These are phyloP conservation scores for Citrus australasica DNA, from an alignment of 345 rosid genomes.

Conservation along the genomic window DNA sequence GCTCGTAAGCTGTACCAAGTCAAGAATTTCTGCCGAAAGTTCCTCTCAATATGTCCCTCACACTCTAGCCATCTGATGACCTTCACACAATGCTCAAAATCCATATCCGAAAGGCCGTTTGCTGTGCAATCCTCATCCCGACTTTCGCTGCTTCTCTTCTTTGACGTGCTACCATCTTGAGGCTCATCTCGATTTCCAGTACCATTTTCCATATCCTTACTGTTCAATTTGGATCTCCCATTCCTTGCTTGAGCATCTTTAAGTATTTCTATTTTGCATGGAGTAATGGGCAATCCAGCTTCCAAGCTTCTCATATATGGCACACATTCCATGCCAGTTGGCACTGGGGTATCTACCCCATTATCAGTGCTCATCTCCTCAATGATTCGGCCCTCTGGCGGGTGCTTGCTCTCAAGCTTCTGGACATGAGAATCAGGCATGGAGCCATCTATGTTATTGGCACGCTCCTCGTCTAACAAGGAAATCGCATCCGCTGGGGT, in stretches of 20 bases:
- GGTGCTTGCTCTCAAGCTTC: constrained; percentile 38
- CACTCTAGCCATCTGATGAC: constrained; percentile 74
- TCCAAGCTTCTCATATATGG: constrained; percentile 38
- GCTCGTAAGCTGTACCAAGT: constrained; percentile 96
- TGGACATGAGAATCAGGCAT: constrained; percentile 26
- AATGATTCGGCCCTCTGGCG: constrained; percentile 21
- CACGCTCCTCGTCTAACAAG: constrained; percentile 28
- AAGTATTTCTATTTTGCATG: constrained; percentile 61
- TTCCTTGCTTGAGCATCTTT: constrained; percentile 50
- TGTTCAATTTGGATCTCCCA: constrained; percentile 42
- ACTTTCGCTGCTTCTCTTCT: constrained; percentile 46
- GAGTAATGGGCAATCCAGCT: constrained; percentile 71
- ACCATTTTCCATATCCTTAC: constrained; percentile 35
- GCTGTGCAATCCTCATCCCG: constrained; percentile 38
- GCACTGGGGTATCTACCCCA: constrained; percentile 37
- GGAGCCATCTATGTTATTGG: constrained; percentile 18
- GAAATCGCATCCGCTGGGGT: constrained; percentile 31
- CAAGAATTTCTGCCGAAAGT: constrained; percentile 88
- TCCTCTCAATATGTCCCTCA: constrained; percentile 85
- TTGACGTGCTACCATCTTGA: constrained; percentile 52
- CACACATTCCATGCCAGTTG: constrained; percentile 39
- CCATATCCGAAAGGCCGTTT: constrained; percentile 50
- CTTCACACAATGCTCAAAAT: constrained; percentile 80
- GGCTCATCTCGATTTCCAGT: constrained; percentile 43
- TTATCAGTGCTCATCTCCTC: constrained; percentile 44